Evolutionary conservation across 169 alveolate genomes (phyloP), one percentile per base, ranked within the genome.

Genomic region (Plasmodium adleri): DNA sequence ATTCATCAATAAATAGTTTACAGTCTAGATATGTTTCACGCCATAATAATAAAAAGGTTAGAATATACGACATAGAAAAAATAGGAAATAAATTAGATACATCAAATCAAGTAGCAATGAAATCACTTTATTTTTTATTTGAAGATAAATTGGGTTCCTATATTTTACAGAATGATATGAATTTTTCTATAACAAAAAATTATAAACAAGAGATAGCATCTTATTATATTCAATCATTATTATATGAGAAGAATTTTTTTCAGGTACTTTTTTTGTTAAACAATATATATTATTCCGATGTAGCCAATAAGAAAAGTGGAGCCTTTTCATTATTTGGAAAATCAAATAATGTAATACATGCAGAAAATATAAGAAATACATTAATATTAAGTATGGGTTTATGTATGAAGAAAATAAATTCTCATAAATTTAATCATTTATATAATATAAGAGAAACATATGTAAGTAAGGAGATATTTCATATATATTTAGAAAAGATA

Each of bases 301-400:
- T 87, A 24, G 95, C 95, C 0, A 92, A 92, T 12, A 92, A 71
- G 62, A 86, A 92, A 60, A 78, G 75, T 59, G 83, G 95, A 26
- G 94, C 95, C 13, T 92, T 92, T 59, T 87, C 93, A 13, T 70
- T 92, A 50, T 92, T 92, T 67, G 95, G 95, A 13, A 92, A 92
- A 85, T 92, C 95, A 5, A 73, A 47, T 32, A 83, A 88, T n/a
- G 95, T 88, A 1, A 73, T 92, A 2, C 80, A 92, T 72, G 88
- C 95, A 9, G 95, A 92, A 70, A 92, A 92, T 54, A 88, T 92
- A 6, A 70, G 95, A 13, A 88, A 83, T 15, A 86, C 93, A 8
- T 39, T 92, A 15, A 54, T 88, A 22, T 28, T 92, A 50, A 72
- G 78, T 26, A 59, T 67, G 32, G 92, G 92, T 8, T 45, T 59